A percentile compares a stretch with the other conserved stretches of the same genome.
phyloP scores from a whole-genome alignment of 345 rosid genomes.

The Cardamine resedifolia region DNA sequence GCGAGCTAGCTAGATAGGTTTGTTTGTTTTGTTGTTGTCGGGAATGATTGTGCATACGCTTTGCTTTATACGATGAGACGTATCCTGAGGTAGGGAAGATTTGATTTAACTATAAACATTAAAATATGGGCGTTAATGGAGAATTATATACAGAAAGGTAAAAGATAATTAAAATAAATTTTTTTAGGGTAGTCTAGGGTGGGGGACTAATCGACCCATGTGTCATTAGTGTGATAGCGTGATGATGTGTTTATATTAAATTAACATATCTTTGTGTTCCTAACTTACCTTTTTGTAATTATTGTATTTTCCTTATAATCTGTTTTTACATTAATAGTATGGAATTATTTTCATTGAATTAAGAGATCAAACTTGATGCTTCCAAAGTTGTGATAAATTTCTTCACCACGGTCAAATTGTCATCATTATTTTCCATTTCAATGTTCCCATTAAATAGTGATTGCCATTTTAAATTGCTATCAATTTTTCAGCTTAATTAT shows the following conservation, averaged over 20 bases:
- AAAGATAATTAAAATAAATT: constrained; percentile 11
- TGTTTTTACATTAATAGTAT: neutral
- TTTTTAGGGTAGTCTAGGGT: constrained; percentile 19
- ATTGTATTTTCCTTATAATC: neutral
- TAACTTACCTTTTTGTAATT: constrained; percentile 27
- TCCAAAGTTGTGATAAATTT: neutral
- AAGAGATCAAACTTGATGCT: constrained; percentile 28
- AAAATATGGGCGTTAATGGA: neutral
- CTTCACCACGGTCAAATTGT: neutral
- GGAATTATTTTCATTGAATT: neutral
- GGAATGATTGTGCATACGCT: constrained; percentile 21
- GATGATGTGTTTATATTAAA: constrained; percentile 20
- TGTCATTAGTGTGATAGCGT: constrained; percentile 24
- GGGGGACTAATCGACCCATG: constrained; percentile 14
- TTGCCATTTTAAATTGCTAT: neutral
- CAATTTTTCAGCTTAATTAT: neutral
- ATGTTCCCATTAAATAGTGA: neutral
- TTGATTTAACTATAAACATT: neutral
- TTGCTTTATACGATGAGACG: constrained; percentile 22
- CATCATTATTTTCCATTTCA: neutral
- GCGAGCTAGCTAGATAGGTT: neutral
- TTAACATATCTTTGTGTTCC: constrained; percentile 27
- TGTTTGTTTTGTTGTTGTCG: constrained; percentile 30
- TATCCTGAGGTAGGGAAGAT: constrained; percentile 23
- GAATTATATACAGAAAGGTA: constrained; percentile 17